phyloP scores from a whole-genome alignment of 2,329 filamentous ascomycete genomes.

The Stachybotrys chartarum region DNA sequence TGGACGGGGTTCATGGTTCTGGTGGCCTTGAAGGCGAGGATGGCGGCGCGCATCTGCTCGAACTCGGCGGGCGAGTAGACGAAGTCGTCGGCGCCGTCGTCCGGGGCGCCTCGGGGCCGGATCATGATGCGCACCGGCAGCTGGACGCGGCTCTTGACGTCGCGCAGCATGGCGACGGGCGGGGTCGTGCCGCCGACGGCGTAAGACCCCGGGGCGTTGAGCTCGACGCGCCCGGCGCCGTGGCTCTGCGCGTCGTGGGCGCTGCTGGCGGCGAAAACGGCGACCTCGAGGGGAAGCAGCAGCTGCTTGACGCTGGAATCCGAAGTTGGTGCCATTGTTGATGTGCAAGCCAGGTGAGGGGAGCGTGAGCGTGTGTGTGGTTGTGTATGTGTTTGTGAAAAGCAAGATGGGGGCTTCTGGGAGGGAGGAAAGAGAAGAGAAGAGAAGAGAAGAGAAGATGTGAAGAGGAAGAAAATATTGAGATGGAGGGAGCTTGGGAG shows the following conservation, averaged over 20 bases:
- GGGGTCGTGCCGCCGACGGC: conserved; percentile 44
- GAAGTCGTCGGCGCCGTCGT: conserved; percentile 27
- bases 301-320: not conserved
- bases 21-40: conserved; percentile 28
- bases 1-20: conserved; percentile 27
- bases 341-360: too few relatives aligned
- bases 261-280: conserved; percentile 40
- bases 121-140: conserved; percentile 48
- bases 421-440: too few relatives aligned
- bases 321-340: not conserved
- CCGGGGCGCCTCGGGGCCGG: conserved; percentile 31
- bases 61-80: conserved; percentile 39
- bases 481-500: too few relatives aligned
- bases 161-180: conserved; percentile 27
- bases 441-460: too few relatives aligned
- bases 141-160: conserved; percentile 16
- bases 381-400: too few relatives aligned
- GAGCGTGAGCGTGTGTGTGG: too few relatives aligned
- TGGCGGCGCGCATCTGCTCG: conserved; percentile 31
- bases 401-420: too few relatives aligned
- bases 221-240: conserved; percentile 45
- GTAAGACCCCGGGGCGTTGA: conserved; percentile 47
- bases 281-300: conserved; percentile 39
- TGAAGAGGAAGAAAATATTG: too few relatives aligned
- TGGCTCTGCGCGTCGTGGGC: conserved; percentile 30